Conservation (phyloP, 2,329 filamentous ascomycete species). For the Botryotinia globosa region DNA sequence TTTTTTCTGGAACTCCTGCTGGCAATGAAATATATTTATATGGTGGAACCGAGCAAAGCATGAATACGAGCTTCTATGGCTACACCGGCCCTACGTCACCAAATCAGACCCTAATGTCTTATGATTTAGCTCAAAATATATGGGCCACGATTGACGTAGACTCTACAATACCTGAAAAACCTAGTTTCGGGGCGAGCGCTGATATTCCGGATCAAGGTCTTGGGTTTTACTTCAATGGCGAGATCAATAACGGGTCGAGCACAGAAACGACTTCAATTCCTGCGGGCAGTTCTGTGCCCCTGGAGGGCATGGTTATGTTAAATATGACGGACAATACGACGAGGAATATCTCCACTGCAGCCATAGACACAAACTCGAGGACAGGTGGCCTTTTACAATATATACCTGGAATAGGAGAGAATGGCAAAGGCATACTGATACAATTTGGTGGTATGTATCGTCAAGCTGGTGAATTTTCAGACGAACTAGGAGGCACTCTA, state of each 20-base stretch:
- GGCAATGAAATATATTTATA: conserved; percentile 23
- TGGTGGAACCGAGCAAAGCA: conserved; percentile 22
- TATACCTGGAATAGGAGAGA: conserved; percentile 39
- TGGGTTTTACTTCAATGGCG: conserved; percentile 30
- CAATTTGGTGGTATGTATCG: conserved; percentile 40
- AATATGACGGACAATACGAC: conserved; percentile 40
- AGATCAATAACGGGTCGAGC: conserved; percentile 20
- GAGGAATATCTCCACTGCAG: conserved; percentile 41
- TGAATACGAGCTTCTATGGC: conserved; percentile 23
- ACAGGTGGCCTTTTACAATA: conserved; percentile 42
- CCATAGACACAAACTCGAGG: conserved; percentile 38
- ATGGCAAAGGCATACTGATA: conserved; percentile 42
- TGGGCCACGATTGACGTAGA: conserved; percentile 3
- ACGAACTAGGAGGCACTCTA: conserved; percentile 13
- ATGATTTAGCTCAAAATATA: conserved; percentile 9
- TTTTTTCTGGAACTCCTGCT: conserved; percentile 20
- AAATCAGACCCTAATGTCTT: conserved; percentile 7
- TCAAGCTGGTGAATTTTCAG: background rate
- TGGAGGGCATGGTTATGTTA: conserved; percentile 43
- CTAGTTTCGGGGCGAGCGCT: conserved; percentile 20
- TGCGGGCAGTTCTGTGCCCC: conserved; percentile 15
- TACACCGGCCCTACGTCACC: conserved; percentile 15
- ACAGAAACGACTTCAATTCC: conserved; percentile 8
- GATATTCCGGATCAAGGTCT: conserved; percentile 23
- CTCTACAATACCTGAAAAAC: conserved; percentile 10